Evolutionary conservation across 306 rosid species (phyloP).

Genomic region (Trichosanthes cucumerina): DNA sequence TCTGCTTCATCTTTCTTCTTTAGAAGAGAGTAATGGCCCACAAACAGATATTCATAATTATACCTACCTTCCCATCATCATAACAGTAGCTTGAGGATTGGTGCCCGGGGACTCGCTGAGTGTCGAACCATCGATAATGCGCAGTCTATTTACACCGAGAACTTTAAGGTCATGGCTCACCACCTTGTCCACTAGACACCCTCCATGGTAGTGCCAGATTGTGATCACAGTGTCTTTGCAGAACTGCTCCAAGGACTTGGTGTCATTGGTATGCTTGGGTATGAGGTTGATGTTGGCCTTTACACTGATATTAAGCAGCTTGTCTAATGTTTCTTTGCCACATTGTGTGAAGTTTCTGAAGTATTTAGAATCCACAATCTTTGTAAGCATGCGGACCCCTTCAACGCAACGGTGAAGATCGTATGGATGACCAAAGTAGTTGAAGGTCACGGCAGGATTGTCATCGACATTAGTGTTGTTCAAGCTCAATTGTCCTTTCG

Average conservation of each 20-base stretch:
- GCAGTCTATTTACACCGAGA: constrained; percentile 62
- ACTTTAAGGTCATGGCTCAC: constrained; percentile 47
- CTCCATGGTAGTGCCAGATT: constrained; percentile 98
- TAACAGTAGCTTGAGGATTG: constrained; percentile 89
- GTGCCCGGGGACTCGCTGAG: constrained; percentile 77
- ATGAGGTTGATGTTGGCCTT: constrained; percentile 79
- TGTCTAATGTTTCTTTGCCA: constrained; percentile 35
- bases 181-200: constrained; percentile 78
- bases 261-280: constrained; percentile 65
- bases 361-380: constrained; percentile 51
- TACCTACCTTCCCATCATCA: constrained; percentile 99
- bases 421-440: constrained; percentile 71
- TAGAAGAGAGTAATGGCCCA: background rate
- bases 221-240: constrained; percentile 93
- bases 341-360: constrained; percentile 59
- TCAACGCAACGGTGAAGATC: constrained; percentile 79
- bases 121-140: constrained; percentile 77
- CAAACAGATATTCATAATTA: background rate
- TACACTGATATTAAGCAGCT: constrained; percentile 58
- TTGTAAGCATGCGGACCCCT: constrained; percentile 51
- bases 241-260: constrained; percentile 66
- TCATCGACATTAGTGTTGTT: constrained; percentile 54
- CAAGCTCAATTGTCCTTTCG: constrained; percentile 56
- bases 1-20: background rate
- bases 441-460: constrained; percentile 80